A percentile compares a stretch with the other conserved stretches of the same genome.
These are phyloP conservation scores for Russula lepida DNA, from an alignment of 768 basidiomycete genomes.

Conservation along the genomic window DNA sequence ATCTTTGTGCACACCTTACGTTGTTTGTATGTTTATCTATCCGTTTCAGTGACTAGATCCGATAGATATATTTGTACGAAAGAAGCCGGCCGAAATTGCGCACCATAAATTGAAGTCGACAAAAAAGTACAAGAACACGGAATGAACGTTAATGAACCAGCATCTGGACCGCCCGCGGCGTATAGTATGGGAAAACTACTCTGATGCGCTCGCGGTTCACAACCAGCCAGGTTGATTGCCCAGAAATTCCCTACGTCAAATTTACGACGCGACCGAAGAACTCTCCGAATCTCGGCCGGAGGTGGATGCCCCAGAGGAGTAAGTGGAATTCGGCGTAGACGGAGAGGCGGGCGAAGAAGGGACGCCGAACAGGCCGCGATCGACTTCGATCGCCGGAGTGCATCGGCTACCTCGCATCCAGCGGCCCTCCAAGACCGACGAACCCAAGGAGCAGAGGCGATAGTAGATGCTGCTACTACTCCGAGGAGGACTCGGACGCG, in stretches of 20 bases:
- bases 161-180: constrained; percentile 13
- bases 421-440: neutral
- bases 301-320: constrained; percentile 2
- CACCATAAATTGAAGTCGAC: neutral
- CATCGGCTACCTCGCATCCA: neutral
- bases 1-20: neutral
- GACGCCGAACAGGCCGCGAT: neutral
- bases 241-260: neutral
- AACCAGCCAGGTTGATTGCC: neutral
- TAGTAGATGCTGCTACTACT: neutral
- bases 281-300: constrained; percentile 7
- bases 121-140: neutral
- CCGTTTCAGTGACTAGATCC: constrained; percentile 4
- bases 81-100: constrained; percentile 10
- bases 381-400: neutral
- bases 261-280: constrained; percentile 5
- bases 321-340: constrained; percentile 8
- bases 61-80: constrained; percentile 6
- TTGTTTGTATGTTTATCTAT: neutral
- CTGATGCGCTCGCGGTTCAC: neutral
- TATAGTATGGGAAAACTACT: neutral
- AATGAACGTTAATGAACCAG: constrained; percentile 2
- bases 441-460: neutral
- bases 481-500: too few species aligned
- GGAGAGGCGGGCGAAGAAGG: neutral